Base-by-base conservation (phyloP, 306 rosid genomes). In the Rubus parviflorus region DNA sequence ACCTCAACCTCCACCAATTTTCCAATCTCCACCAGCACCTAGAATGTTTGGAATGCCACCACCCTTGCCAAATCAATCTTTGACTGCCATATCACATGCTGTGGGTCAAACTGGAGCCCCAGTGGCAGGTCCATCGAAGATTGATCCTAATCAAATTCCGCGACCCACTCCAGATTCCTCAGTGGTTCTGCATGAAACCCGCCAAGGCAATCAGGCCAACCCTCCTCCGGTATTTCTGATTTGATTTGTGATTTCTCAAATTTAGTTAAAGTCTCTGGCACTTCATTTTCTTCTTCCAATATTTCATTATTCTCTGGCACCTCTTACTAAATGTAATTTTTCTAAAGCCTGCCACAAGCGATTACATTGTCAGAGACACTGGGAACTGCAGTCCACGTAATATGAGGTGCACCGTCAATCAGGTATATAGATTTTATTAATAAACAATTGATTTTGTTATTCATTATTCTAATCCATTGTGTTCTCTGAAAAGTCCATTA, bases 311-410 rank as follows among this genome's bases (percentile, higher is more conserved):
- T n/a, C n/a, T n/a, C n/a, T n/a, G n/a, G n/a, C 37, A 72, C 38
- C 9, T 57, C 64, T 70, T 20, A 11, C 73, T 48, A 9, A 74
- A 23, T 83, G 72, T 40, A 19, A 45, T 72, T 40, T 42, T 82
- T 77, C 86, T 81, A 64, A 88, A 95, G 98, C 96, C 96, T 89
- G 89, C 98, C 64, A 92, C 97, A 25, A 89, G 97, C 76, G 97
- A 95, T 79, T 95, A 75, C 78, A 89, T 89, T 69, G 97, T 84
- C 58, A 88, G 88, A 81, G 98, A 95, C 84, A 89, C 88, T 2
- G 97, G 98, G 77, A 95, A 95, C 79, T 95, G 97, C 87, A 92
- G 98, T 88, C 98, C 98, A 41, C 97, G 98, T 71, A 92, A 88
- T 86, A 95, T 92, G 97, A 92, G 93, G 89, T 95, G 97, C 92